phyloP scores from a whole-genome alignment of 2,329 filamentous ascomycete species.

The Epichloe uncinata region DNA sequence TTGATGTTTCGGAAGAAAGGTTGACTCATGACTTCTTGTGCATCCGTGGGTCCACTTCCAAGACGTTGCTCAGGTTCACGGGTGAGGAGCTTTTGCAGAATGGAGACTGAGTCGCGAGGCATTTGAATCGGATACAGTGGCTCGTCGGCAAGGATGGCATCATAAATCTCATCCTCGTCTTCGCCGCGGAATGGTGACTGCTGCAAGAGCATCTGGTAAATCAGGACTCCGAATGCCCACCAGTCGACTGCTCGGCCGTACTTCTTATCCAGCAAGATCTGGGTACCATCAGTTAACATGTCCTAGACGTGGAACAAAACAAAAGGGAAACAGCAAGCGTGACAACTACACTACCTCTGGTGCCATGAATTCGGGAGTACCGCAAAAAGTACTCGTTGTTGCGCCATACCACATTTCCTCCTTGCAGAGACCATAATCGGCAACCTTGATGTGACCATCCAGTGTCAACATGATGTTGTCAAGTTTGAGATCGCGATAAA shows the following conservation, averaged over 20 bases:
- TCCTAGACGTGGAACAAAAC: not conserved
- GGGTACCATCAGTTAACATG: not conserved
- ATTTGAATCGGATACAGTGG: conserved; percentile 99
- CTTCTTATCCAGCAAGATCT: conserved; percentile 97
- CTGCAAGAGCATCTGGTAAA: conserved; percentile 98
- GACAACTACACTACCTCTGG: conserved; percentile 55
- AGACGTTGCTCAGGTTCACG: conserved; percentile 87
- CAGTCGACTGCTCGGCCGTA: conserved; percentile 95
- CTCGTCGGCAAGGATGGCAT: conserved; percentile 93
- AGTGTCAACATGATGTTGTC: conserved; percentile 84
- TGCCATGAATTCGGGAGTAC: conserved; percentile 99
- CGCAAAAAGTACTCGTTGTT: conserved; percentile 95
- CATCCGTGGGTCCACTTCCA: conserved; percentile 89
- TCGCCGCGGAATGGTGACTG: conserved; percentile 98
- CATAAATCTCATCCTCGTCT: conserved; percentile 98
- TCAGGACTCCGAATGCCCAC: conserved; percentile 98
- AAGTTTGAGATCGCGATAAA: conserved; percentile 94
- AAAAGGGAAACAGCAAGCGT: not conserved
- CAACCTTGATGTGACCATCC: conserved; percentile 97
- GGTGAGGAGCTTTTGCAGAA: conserved; percentile 91
- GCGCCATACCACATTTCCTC: conserved; percentile 99
- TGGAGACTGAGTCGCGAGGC: conserved; percentile 94
- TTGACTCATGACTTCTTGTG: conserved; percentile 97
- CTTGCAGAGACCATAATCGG: conserved; percentile 96
- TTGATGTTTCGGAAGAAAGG: conserved; percentile 96